Evolutionary conservation across 2,329 filamentous ascomycete species (phyloP).

Genomic region (Eurotiales sp.): DNA sequence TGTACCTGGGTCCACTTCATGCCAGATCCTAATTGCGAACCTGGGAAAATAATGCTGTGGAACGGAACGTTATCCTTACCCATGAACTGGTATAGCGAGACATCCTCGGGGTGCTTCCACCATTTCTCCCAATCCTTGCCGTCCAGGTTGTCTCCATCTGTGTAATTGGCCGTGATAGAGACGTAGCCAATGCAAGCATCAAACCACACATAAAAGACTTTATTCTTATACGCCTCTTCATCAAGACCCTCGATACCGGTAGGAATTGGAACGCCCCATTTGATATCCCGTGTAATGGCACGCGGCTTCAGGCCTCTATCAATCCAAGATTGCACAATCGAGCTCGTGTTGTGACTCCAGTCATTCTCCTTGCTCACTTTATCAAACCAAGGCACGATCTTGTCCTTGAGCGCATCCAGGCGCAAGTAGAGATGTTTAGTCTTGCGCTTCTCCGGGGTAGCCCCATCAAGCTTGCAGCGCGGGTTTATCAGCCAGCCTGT

Average conservation of each 20-base stretch:
- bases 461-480: constrained; percentile 84
- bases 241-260: constrained; percentile 14
- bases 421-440: constrained; percentile 92
- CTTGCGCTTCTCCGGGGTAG: constrained; percentile 71
- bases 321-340: constrained; percentile 46
- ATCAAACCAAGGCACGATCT: constrained; percentile 73
- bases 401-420: constrained; percentile 74
- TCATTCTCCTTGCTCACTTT: constrained; percentile 67
- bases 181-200: constrained; percentile 91
- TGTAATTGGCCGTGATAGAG: constrained; percentile 91
- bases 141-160: constrained; percentile 42
- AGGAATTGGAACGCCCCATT: constrained; percentile 72
- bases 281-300: constrained; percentile 87
- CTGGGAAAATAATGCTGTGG: constrained; percentile 90
- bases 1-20: constrained; percentile 88
- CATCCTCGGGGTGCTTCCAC: constrained; percentile 88
- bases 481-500: constrained; percentile 63
- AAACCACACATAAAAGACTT: constrained; percentile 92
- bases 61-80: constrained; percentile 88
- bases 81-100: constrained; percentile 91
- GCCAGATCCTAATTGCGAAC: constrained; percentile 75
- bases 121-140: constrained; percentile 75
- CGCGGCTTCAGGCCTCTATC: constrained; percentile 79
- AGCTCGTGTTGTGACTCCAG: constrained; percentile 43
- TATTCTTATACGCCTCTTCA: constrained; percentile 61